Base-by-base conservation (phyloP, 805 yeast genomes). In the Diddensiella santjacobensis region DNA sequence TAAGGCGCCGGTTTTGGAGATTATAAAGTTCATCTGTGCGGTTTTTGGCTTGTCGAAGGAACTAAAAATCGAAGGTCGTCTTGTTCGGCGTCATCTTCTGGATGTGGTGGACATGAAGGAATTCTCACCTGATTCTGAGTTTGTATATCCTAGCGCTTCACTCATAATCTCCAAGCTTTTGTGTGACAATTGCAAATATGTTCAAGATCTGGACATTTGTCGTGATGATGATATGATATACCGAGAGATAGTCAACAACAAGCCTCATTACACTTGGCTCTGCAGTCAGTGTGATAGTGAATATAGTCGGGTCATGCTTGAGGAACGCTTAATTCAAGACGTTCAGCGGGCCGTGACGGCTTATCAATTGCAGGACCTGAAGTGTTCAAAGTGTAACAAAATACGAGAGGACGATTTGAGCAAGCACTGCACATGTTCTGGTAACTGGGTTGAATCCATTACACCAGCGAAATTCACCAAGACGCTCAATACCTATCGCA, bases 351-450 rank as follows among this genome's bases (percentile, higher is more conserved):
- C 74, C 22, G 51, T 86, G 1, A 73, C 82, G n/a, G 68, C 72
- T 45, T 93, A 77, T 65, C 79, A 79, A 62, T 70, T 77, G 19
- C 99, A 93, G 66, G 98, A 91, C 65, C 70, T 85, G 58, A 78
- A 77, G 57, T 93, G 99, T 65, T 61, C 70, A 15, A 88, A 86
- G 61, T 93, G 99, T 66, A 74, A 78, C 22, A 77, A 71, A 48
- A 71, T 87, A 48, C 79, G 80, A 58, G 80, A 77, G 30, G 83
- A 79, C 56, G 82, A 83, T 53, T 72, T 93, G 77, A 76, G 88
- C 26, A 72, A 72, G 24, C 80, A 80, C 63, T 95, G 99, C 66
- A 67, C 77, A 18, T 93, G 99, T 63, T 91, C 99, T 0, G 99
- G 99, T 5, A 63, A 67, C 13, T 89, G 96, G 96, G 70, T 65